Evolutionary conservation across 148 eudicot species (phyloP), one percentile per base, ranked within the genome.

Genomic region (Amaranthus palmeri): DNA sequence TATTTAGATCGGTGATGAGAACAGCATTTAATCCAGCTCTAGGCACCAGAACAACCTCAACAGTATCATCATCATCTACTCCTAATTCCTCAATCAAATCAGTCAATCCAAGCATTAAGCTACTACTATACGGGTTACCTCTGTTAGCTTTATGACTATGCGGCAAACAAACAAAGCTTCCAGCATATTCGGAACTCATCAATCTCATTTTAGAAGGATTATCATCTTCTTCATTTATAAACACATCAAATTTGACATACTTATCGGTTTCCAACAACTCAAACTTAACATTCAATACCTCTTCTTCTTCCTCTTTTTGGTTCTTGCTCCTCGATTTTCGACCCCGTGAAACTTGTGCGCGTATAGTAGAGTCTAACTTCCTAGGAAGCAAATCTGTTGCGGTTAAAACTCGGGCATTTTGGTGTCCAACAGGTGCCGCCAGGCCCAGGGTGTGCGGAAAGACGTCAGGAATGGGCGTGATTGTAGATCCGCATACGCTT

Each of bases 121-220:
- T 47, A 15, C 85, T 85, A 65, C 75, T 83, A 10, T 77, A 78
- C 80, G 73, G 81, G 4, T 51, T 61, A n/a, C 75, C 75, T 50
- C 77, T 71, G 54, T 76, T 75, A 64, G 81, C 85, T 70, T 65
- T 76, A 1, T 67, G 78, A 45, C 76, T 84, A 44, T 81, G 90
- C 9, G 89, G 88, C 72, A 90, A 83, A 25, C 84, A 83, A 74
- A 86, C 86, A 61, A 83, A 90, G 56, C 92, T 88, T 1, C 96
- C 96, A 2, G 90, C 88, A 25, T 82, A 90, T 83, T 90, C 92
- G 0, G 82, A 74, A 55, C 79, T 85, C 2, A 83, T 80, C 18
- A 82, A 77, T 5, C 61, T 72, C 11, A 59, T 75, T n/a, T 54
- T 40, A n/a, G 55, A 61, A 51, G 66, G 54, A 7, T 72, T 54